These are phyloP conservation scores for Cladorrhinum sp. DNA, from an alignment of 2,329 filamentous ascomycete genomes.

Conservation along the genomic window DNA sequence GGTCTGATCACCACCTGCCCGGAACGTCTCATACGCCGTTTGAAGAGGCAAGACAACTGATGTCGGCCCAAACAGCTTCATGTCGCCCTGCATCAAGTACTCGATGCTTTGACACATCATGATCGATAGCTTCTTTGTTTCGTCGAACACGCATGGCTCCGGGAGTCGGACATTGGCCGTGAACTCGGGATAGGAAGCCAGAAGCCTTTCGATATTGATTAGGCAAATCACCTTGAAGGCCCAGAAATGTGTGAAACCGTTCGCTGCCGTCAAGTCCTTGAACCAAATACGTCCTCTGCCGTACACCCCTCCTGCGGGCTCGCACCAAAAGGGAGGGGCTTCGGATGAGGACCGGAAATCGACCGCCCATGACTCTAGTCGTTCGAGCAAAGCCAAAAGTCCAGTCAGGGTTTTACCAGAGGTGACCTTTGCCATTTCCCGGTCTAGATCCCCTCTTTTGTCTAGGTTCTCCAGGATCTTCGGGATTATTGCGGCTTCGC, in stretches of 20 bases:
- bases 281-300: slow-evolving; percentile 29
- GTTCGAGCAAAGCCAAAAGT: slow-evolving; percentile 12
- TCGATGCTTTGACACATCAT: slow-evolving; percentile 36
- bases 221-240: slow-evolving; percentile 38
- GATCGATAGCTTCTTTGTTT: slow-evolving; percentile 20
- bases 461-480: slow-evolving; percentile 26
- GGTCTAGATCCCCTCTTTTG: neutral
- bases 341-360: neutral
- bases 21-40: slow-evolving; percentile 18
- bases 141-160: neutral
- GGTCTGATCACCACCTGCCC: slow-evolving; percentile 2
- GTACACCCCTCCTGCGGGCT: neutral
- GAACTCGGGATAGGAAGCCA: neutral
- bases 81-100: slow-evolving; percentile 38
- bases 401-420: slow-evolving; percentile 13
- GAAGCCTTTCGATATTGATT: slow-evolving; percentile 28
- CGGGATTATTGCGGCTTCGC: slow-evolving; percentile 31
- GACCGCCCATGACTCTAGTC: slow-evolving; percentile 15
- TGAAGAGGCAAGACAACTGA: slow-evolving; percentile 35
- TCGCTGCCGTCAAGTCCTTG: slow-evolving; percentile 36
- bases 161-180: neutral
- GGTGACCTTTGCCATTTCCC: neutral
- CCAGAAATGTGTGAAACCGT: slow-evolving; percentile 39
- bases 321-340: slow-evolving; percentile 9
- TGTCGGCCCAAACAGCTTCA: slow-evolving; percentile 39